Evolutionary conservation across 495 filamentous ascomycete genomes (phyloP), one percentile per base, ranked within the genome.

Genomic region (Penicillium desertorum): DNA sequence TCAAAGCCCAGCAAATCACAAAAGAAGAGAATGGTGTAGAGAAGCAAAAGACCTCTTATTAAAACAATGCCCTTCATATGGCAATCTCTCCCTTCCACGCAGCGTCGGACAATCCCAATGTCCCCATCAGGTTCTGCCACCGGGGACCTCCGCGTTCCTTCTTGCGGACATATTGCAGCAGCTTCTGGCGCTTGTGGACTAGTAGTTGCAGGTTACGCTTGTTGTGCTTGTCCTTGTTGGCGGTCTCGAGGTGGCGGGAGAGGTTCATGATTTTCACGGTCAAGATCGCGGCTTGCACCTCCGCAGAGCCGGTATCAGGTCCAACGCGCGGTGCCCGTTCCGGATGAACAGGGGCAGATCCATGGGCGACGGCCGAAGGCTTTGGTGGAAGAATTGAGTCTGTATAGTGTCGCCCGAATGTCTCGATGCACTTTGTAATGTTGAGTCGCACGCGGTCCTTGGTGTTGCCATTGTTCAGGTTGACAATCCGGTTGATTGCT

Each of bases 271-370:
- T 99, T 79, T 97, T 97, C 46, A 90, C 82, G 9, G 94, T 99
- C 69, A 99, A 73, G 61, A 99, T 94, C n/a, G 91, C 92, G 60
- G 92, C 91, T 78, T 99, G 94, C 45, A 99, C 94, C 73, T 99
- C 94, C 19, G 88, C 87, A 53, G 88, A 93, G 3, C 94, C 94
- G 10, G 92, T 97, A 71, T 99, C 94, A 0, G 85, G 88, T 0
- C 94, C 94, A 12, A 87, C 86, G 6, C 94, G 86, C 17, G 85
- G 83, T 0, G 83, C 87, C 67, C 82, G 81, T 45, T 77, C 66
- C 4, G 60, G 64, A 37, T 69, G 68, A 16, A 56, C 58, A 6
- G 70, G 58, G 14, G 61, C 65, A 37, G 58, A 63, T 29, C 66
- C 59, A 49, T 71, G 55, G 47, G 62, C 43, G 32, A 70, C 54